phyloP scores from a whole-genome alignment of 2,329 filamentous ascomycete species.

The Thelonectria olida region DNA sequence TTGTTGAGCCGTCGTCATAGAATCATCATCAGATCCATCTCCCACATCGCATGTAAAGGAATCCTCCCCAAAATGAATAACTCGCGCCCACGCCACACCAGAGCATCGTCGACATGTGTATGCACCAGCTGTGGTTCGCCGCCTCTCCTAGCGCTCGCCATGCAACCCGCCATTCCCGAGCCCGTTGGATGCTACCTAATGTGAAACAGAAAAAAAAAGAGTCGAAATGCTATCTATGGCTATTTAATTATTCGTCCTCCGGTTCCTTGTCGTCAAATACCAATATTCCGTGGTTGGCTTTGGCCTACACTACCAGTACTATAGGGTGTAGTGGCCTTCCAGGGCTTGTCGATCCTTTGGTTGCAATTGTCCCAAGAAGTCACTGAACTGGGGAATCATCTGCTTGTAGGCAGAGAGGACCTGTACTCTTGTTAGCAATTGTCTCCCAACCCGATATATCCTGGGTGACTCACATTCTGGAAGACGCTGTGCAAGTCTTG shows the following conservation, averaged over 20 bases:
- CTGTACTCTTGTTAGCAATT: constrained; percentile 43
- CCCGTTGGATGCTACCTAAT: constrained; percentile 36
- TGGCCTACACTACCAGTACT: constrained; percentile 7
- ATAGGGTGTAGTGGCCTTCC: constrained; percentile 58
- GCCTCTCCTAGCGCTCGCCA: constrained; percentile 24
- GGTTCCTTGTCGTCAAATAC: constrained; percentile 19
- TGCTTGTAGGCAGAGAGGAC: constrained; percentile 64
- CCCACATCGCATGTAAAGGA: neutral
- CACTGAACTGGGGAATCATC: constrained; percentile 67
- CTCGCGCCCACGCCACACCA: neutral
- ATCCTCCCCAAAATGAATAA: neutral
- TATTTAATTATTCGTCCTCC: constrained; percentile 37
- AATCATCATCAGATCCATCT: constrained; percentile 6
- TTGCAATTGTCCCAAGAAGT: constrained; percentile 62
- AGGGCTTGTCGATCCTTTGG: constrained; percentile 60
- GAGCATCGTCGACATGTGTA: neutral
- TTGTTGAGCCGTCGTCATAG: constrained; percentile 9
- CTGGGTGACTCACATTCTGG: constrained; percentile 69
- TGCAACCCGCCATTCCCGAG: constrained; percentile 28
- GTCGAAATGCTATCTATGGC: constrained; percentile 43
- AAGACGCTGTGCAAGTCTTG: constrained; percentile 77
- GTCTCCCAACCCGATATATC: neutral
- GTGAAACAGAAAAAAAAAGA: constrained; percentile 25
- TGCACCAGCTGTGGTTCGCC: constrained; percentile 26
- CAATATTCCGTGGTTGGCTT: neutral